Evolutionary conservation across 176 grass and related monocot species (phyloP), one percentile per base, ranked within the genome.

Genomic region (Eleusine coracana): DNA sequence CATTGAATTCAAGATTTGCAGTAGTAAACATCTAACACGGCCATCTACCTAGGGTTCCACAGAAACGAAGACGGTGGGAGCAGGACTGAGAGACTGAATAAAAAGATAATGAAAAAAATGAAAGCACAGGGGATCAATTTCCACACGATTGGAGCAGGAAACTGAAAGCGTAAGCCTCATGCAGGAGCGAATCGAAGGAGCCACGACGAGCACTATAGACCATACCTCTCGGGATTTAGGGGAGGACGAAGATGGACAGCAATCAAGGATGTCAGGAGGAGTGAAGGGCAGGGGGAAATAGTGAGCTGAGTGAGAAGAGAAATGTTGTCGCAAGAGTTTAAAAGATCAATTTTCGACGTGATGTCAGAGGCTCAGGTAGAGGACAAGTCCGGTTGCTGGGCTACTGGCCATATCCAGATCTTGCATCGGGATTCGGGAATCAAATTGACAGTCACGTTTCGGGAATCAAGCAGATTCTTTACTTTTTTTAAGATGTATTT

Each of bases 1-100:
- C 31, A 34, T 34, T 34, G 31, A 34, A 86, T 50, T 74, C 66
- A 86, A 82, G 78, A 67, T 78, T 71, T 41, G 76, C 58, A 86
- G 20, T 25, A 52, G 23, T 21, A 66, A 45, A 45, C 63, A 80
- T 68, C 46, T 68, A 72, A 70, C 66, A 85, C 66, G 52, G 64
- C 52, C 37, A 76, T 66, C 56, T 36, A 55, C 66, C 54, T 49
- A 39, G 66, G 49, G 27, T 58, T 77, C 49, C 45, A 56, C 39
- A 41, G n/a, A 60, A 85, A 81, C 55, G 65, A 82, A 71, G 80
- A 64, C 66, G 71, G 46, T 20, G 10, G 23, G 10, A 14, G 3
- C 25, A 51, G 10, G 76, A 66, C 25, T 45, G 31, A 45, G 66
- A 25, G 21, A 13, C 39, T 10, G 27, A 64, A 28, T 27, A n/a